Evolutionary conservation across 768 basidiomycete species (phyloP).

Genomic region (Mrakia frigida): DNA sequence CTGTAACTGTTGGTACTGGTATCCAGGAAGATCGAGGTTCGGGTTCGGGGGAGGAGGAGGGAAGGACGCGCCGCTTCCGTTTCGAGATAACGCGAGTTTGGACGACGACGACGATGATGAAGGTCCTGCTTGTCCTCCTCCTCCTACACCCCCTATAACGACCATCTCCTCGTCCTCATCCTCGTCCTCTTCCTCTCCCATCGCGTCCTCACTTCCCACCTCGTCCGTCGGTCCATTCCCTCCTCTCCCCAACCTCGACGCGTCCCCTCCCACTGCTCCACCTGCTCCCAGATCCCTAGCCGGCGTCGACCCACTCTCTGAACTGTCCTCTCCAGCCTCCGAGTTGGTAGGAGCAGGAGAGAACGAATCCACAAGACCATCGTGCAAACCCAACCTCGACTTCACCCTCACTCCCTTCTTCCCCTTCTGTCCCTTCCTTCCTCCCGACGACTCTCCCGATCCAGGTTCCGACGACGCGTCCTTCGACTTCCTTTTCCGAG

Average conservation of each 20-base stretch:
- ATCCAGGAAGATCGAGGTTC: neutral
- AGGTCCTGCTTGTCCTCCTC: neutral
- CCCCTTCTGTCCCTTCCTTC: neutral
- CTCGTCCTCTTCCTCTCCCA: too few relatives aligned
- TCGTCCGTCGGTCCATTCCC: neutral
- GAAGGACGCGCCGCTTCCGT: neutral
- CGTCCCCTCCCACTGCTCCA: too few relatives aligned
- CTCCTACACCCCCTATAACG: neutral
- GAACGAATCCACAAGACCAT: neutral
- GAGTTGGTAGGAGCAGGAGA: neutral
- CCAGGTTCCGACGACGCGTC: constrained; percentile 6
- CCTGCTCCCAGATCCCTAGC: neutral
- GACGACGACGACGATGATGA: neutral
- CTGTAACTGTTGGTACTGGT: neutral
- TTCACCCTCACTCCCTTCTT: neutral
- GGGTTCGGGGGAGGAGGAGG: neutral
- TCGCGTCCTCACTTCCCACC: too few relatives aligned
- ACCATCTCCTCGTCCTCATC: too few relatives aligned
- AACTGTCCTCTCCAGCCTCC: neutral
- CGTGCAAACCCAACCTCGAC: constrained; percentile 15
- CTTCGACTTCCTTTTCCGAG: neutral
- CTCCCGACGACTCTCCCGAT: neutral
- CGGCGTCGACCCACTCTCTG: neutral
- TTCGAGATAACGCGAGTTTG: too few relatives aligned
- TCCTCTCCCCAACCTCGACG: neutral